Evolutionary conservation across 148 eudicot genomes (phyloP), one percentile per base, ranked within the genome.

Genomic region (Salicornia ramosissima): DNA sequence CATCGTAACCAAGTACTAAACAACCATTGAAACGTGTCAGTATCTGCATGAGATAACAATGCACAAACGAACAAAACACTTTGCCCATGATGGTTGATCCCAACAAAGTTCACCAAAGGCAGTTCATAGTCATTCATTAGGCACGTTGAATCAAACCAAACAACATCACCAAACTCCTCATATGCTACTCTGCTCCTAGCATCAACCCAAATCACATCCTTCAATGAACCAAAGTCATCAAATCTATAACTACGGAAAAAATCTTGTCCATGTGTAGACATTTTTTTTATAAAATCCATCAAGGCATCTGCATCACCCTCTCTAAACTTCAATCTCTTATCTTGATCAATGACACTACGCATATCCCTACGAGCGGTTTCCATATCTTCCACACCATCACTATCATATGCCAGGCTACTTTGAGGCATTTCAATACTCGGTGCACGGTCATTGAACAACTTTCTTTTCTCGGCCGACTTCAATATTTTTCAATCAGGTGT

Each of bases 41-140:
- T 83, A 10, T 88, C 81, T 67, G 85, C 91, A 81, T 81, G 84
- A 49, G 78, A 67, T 55, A 87, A 73, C 39, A 87, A 58, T 40
- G 88, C 88, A 85, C 83, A 83, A 53, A 85, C 91, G 68, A 87
- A 85, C 65, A 87, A 77, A 66, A 79, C 59, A 13, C 53, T 75
- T 36, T 87, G 85, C 34, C 85, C 88, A 70, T 87, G 88, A 67
- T 87, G 87, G 66, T 83, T 87, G 63, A 85, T 80, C 24, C 91
- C 88, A 10, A 83, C 82, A 64, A 87, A 85, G 53, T 85, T 82
- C 69, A 77, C 84, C 75, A 85, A 79, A 62, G 91, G 88, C 0
- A 83, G 83, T 43, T 33, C 77, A 67, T 72, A 83, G 21, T 83
- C 82, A 64, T 83, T 75, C 22, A 68, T 72, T 74, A 81, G 61